phyloP scores from a whole-genome alignment of 2,329 filamentous ascomycete genomes.

The Thermochaetoides dissita region DNA sequence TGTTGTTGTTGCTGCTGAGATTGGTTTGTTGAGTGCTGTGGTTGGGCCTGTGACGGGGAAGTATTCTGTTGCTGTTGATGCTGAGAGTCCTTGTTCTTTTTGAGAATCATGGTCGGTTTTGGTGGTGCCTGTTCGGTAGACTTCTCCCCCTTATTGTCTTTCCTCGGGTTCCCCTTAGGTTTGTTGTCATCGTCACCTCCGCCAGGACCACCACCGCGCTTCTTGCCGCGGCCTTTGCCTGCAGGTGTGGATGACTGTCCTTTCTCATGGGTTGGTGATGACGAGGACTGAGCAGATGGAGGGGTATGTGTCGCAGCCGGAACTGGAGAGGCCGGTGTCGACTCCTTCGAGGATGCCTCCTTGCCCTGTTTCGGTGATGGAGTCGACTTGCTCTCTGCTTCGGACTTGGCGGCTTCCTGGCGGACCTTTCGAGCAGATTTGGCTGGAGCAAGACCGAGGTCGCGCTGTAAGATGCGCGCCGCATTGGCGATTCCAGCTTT shows the following conservation, averaged over 20 bases:
- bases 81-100: conserved; percentile 25
- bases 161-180: conserved; percentile 18
- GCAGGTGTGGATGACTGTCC: conserved; percentile 5
- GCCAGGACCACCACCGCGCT: conserved; percentile 12
- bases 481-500: conserved; percentile 49
- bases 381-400: conserved; percentile 28
- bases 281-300: conserved; percentile 3
- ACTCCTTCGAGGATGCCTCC: conserved; percentile 20
- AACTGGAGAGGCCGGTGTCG: conserved; percentile 11
- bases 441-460: conserved; percentile 50
- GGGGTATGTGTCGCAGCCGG: conserved; percentile 2
- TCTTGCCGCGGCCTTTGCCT: conserved; percentile 11
- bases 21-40: conserved; percentile 8
- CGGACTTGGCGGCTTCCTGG: conserved; percentile 43
- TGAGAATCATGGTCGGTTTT: conserved; percentile 21
- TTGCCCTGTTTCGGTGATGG: too few species aligned
- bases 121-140: conserved; percentile 9
- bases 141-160: conserved; percentile 15
- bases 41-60: conserved; percentile 15
- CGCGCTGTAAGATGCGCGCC: conserved; percentile 50
- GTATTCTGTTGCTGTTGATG: conserved; percentile 4
- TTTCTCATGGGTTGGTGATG: conserved; percentile 1
- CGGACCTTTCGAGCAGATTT: conserved; percentile 48
- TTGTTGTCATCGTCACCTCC: conserved; percentile 10
- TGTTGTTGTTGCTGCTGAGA: not conserved